Base-by-base conservation (phyloP, 495 filamentous ascomycete species). In the Talaromyces adpressus region DNA sequence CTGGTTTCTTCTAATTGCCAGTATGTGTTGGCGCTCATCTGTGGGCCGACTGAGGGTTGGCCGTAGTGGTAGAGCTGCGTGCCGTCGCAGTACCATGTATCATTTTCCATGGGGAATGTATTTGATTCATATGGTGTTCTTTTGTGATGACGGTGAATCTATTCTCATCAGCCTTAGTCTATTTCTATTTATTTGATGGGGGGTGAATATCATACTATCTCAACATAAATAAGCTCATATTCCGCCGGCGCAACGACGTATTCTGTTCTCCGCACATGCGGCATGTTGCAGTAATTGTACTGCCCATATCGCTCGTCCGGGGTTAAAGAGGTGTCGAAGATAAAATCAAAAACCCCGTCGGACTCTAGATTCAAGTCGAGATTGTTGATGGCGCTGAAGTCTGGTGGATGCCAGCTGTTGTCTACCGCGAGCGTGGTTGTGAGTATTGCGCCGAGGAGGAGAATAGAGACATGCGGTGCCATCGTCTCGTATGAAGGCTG, bases 211-310 rank as follows among this genome's bases (percentile, higher is more conserved):
- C n/a, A 59, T 70, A 85, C 83, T 63, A 88, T 72, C 74, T 91
- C 87, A 8, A 90, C 87, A 66, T 90, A 90, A 65, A 78, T 72
- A 36, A 91, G 75, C 62, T 81, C 72, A 67, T 84, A 89, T 32
- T 74, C 77, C 5, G 66, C 62, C 22, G 70, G 41, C 51, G 81
- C 76, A 49, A 70, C 75, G 20, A 77, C 69, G 66, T 90, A 91
- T 64, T 87, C 84, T 3, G 67, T 66, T 52, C 60, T 66, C 12
- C 86, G 77, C n/a, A 87, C 84, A 73, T 90, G 88, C 12, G 88
- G 88, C 87, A 89, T 91, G 66, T 90, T 89, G 70, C 88, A 91
- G 81, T 84, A 91, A 68, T 89, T 87, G 73, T 89, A 90, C 23
- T 73, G 73, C 14, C 85, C 82, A 67, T 84, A 85, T 34, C 75